Conservation (phyloP, 768 basidiomycete species). For the Russula olivacea region DNA sequence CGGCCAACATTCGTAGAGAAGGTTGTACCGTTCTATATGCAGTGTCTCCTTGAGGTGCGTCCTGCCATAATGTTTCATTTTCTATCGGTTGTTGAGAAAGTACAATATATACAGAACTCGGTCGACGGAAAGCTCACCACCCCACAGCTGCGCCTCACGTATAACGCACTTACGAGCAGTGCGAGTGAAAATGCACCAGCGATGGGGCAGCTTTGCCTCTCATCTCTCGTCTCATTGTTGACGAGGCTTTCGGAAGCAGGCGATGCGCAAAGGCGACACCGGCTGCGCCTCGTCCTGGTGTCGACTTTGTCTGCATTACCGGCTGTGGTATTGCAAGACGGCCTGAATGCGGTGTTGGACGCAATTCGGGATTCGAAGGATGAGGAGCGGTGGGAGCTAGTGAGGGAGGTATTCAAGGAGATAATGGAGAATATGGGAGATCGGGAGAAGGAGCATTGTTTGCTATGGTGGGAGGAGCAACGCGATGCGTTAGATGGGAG, state of each 20-base stretch:
- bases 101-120: constrained; percentile 48
- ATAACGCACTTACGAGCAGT: constrained; percentile 59
- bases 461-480: constrained; percentile 66
- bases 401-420: constrained; percentile 55
- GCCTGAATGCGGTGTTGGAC: constrained; percentile 45
- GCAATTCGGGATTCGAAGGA: constrained; percentile 30
- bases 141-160: constrained; percentile 67
- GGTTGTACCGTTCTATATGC: constrained; percentile 69
- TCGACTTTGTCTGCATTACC: constrained; percentile 62
- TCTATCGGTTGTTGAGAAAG: not conserved
- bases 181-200: constrained; percentile 40
- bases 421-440: constrained; percentile 62
- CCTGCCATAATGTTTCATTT: not conserved
- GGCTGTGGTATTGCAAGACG: constrained; percentile 46
- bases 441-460: constrained; percentile 56
- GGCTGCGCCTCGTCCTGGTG: constrained; percentile 58
- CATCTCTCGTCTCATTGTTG: constrained; percentile 25
- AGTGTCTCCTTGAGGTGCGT: constrained; percentile 63
- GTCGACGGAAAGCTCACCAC: constrained; percentile 53
- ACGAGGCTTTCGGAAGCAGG: constrained; percentile 14
- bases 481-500: not conserved
- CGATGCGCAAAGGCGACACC: constrained; percentile 37
- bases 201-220: constrained; percentile 65
- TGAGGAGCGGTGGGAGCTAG: constrained; percentile 40
- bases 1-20: constrained; percentile 40